These are phyloP conservation scores for Tolypocladium tropicale DNA, from an alignment of 2,329 filamentous ascomycete species.

Conservation along the genomic window DNA sequence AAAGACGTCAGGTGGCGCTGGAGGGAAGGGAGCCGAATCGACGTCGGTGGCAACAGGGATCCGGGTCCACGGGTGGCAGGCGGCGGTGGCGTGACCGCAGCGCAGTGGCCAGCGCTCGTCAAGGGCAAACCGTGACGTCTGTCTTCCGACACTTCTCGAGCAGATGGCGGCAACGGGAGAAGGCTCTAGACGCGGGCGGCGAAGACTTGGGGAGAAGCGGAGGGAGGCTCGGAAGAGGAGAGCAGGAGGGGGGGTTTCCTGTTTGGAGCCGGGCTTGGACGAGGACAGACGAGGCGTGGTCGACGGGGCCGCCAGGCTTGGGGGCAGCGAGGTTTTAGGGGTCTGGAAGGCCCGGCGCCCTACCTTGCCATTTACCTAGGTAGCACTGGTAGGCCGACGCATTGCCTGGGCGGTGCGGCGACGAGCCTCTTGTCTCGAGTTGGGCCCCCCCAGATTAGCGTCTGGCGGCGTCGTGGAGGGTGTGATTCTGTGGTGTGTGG, in stretches of 20 bases:
- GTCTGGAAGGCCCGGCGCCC: background rate
- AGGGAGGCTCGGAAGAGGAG: background rate
- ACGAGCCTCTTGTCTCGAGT: background rate
- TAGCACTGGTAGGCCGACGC: background rate
- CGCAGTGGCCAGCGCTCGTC: background rate
- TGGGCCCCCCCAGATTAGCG: background rate
- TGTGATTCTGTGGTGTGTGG: background rate
- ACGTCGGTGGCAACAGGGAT: slow-evolving; percentile 3
- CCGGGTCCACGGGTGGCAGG: slow-evolving; percentile 2
- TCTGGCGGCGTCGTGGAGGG: background rate
- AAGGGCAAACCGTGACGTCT: background rate
- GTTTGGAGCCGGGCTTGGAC: background rate
- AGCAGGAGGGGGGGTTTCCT: background rate
- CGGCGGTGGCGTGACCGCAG: background rate
- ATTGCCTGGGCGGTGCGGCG: background rate
- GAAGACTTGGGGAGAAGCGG: too few species aligned
- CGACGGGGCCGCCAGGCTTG: background rate
- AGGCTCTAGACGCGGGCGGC: too few species aligned
- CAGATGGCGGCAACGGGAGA: too few species aligned
- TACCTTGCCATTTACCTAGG: too few species aligned
- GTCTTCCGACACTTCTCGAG: background rate
- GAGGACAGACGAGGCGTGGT: background rate
- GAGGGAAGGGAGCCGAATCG: background rate
- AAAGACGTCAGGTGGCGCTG: slow-evolving; percentile 4
- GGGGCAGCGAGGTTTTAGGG: background rate